These are phyloP conservation scores for Podaxis sp. DNA, from an alignment of 768 basidiomycete species.

Conservation along the genomic window DNA sequence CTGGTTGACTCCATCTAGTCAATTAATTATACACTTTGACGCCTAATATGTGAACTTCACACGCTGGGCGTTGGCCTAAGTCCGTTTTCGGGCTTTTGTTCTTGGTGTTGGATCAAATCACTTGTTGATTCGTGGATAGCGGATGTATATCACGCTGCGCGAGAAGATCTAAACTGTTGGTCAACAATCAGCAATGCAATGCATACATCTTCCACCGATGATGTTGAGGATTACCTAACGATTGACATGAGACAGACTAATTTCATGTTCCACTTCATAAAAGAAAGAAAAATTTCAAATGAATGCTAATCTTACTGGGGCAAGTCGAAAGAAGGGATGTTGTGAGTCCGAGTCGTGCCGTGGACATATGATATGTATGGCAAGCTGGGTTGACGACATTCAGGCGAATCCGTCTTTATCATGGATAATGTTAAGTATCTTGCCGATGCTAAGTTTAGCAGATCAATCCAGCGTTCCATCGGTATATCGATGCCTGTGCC, in stretches of 20 bases:
- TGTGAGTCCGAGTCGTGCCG: background rate
- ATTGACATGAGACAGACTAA: background rate
- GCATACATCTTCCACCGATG: background rate
- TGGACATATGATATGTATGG: background rate
- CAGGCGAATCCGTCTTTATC: background rate
- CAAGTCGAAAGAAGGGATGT: background rate
- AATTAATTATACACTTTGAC: constrained; percentile 1
- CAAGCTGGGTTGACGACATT: background rate
- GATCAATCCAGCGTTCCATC: too few species aligned
- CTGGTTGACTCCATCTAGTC: constrained; percentile 1
- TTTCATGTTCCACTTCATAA: background rate
- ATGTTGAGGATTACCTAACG: constrained; percentile 6
- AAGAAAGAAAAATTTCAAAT: constrained; percentile 8
- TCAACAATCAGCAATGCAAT: background rate
- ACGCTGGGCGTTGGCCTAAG: background rate
- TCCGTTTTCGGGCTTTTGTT: background rate
- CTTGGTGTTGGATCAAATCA: background rate
- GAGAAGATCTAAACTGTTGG: background rate
- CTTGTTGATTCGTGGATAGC: constrained; percentile 2
- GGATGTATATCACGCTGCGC: background rate
- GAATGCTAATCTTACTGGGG: constrained; percentile 2
- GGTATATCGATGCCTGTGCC: background rate
- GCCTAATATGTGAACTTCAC: background rate
- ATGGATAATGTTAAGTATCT: background rate
- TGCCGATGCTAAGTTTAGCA: background rate